These are phyloP conservation scores for Penicillium robsamsonii DNA, from an alignment of 495 filamentous ascomycete genomes.

Conservation along the genomic window DNA sequence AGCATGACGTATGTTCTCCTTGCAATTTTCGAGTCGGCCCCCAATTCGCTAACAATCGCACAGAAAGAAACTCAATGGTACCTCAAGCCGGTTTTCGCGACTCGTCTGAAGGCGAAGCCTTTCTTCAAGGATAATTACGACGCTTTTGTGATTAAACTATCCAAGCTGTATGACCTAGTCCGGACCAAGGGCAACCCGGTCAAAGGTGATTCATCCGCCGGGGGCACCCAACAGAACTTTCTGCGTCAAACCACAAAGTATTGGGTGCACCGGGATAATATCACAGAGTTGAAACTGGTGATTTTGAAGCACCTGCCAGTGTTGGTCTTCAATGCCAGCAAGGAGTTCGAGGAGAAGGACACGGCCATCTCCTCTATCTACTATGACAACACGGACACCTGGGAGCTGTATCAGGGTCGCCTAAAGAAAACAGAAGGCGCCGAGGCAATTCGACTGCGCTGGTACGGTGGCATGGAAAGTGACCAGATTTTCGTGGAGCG, in stretches of 20 bases:
- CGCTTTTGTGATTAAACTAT: conserved; percentile 91
- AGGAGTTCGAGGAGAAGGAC: conserved; percentile 89
- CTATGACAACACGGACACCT: conserved; percentile 90
- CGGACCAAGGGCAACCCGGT: conserved; percentile 88
- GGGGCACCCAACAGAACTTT: conserved; percentile 92
- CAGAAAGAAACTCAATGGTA: conserved; percentile 95
- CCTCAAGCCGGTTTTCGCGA: conserved; percentile 88
- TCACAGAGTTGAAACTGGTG: conserved; percentile 96
- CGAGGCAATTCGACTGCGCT: conserved; percentile 92
- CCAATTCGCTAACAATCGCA: conserved; percentile 15
- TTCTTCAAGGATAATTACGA: conserved; percentile 99
- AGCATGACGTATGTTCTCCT: conserved; percentile 78
- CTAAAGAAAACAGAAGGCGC: conserved; percentile 97
- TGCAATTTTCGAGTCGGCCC: neutral
- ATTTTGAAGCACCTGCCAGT: conserved; percentile 97
- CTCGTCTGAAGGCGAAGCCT: conserved; percentile 88
- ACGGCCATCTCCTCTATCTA: conserved; percentile 97
- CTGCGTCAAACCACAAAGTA: conserved; percentile 98
- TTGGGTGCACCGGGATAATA: conserved; percentile 98
- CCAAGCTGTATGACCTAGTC: conserved; percentile 91
- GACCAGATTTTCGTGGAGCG: conserved; percentile 96
- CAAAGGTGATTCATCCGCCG: conserved; percentile 86
- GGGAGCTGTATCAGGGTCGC: conserved; percentile 89
- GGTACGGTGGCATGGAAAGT: conserved; percentile 95
- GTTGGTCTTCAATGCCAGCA: conserved; percentile 94